phyloP scores from a whole-genome alignment of 1,139 yeast species.

The Zygotorulaspora mrakii region DNA sequence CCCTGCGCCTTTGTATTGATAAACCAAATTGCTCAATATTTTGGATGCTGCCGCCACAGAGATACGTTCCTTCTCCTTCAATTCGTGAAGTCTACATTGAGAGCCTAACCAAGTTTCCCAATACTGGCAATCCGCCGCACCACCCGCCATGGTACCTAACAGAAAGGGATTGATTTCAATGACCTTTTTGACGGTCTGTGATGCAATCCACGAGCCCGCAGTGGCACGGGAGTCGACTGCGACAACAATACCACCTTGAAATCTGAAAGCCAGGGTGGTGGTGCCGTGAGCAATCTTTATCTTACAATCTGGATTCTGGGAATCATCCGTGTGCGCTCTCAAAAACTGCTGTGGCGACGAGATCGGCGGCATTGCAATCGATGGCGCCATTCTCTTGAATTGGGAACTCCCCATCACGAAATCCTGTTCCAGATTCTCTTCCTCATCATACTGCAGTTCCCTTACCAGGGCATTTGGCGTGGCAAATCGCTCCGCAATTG shows the following conservation, averaged over 20 bases:
- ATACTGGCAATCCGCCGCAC: constrained; percentile 99
- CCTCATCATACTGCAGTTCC: constrained; percentile 31
- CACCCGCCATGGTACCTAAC: constrained; percentile 99
- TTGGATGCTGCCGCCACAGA: constrained; percentile 97
- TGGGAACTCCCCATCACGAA: constrained; percentile 33
- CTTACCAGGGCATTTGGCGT: constrained; percentile 23
- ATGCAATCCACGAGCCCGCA: constrained; percentile 98
- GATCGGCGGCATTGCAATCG: constrained; percentile 74
- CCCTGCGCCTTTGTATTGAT: constrained; percentile 97
- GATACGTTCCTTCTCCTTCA: constrained; percentile 90
- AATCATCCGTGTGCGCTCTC: constrained; percentile 97
- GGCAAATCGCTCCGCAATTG: constrained; percentile 32
- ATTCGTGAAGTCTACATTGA: constrained; percentile 92
- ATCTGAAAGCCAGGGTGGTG: constrained; percentile 93
- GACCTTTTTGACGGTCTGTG: constrained; percentile 96
- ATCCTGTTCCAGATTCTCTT: constrained; percentile 39
- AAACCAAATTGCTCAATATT: constrained; percentile 84
- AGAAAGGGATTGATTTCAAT: constrained; percentile 93
- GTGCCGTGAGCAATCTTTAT: constrained; percentile 99
- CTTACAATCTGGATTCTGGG: constrained; percentile 85
- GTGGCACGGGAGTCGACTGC: constrained; percentile 98
- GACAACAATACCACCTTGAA: constrained; percentile 91
- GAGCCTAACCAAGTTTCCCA: constrained; percentile 99
- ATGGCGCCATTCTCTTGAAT: constrained; percentile 48
- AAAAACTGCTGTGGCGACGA: constrained; percentile 90